Evolutionary conservation across 768 basidiomycete genomes (phyloP).

Genomic region (Kwoniella pini): DNA sequence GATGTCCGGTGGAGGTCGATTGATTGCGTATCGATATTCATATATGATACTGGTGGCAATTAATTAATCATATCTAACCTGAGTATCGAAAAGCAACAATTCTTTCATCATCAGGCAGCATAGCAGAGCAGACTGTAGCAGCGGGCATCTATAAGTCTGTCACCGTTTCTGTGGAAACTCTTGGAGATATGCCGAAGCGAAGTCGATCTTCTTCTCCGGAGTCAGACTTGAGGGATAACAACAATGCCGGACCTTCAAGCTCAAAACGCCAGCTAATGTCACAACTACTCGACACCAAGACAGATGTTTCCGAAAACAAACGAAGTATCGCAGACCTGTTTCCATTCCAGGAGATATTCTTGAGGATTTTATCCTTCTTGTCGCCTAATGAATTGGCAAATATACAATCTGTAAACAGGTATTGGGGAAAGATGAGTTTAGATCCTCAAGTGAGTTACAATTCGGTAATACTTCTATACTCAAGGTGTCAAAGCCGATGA

Average conservation of each 20-base stretch:
- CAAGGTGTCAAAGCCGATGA: slow-evolving; percentile 13
- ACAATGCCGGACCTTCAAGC: not conserved
- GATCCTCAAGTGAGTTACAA: slow-evolving; percentile 49
- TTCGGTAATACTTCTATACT: not conserved
- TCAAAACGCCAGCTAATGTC: not conserved
- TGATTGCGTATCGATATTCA: not conserved
- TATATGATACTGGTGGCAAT: not conserved
- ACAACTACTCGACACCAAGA: not conserved
- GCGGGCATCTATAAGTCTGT: too few relatives aligned
- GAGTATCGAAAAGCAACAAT: too few relatives aligned
- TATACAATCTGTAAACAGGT: slow-evolving; percentile 45
- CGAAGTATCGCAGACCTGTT: slow-evolving; percentile 30
- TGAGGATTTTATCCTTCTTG: slow-evolving; percentile 49
- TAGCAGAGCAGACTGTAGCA: too few relatives aligned
- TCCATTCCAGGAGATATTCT: slow-evolving; percentile 50
- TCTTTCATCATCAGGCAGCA: too few relatives aligned
- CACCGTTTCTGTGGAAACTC: not conserved
- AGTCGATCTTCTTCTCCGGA: slow-evolving; percentile 6
- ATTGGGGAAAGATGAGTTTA: slow-evolving; percentile 48
- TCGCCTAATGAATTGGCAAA: slow-evolving; percentile 35
- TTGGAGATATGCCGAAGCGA: slow-evolving; percentile 14
- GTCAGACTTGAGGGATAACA: not conserved
- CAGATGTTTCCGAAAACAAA: not conserved
- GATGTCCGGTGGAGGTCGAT: slow-evolving; percentile 9
- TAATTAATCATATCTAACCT: not conserved